Evolutionary conservation across 2,329 filamentous ascomycete species (phyloP), one percentile per base, ranked within the genome.

Genomic region (Gyromitra esculenta): DNA sequence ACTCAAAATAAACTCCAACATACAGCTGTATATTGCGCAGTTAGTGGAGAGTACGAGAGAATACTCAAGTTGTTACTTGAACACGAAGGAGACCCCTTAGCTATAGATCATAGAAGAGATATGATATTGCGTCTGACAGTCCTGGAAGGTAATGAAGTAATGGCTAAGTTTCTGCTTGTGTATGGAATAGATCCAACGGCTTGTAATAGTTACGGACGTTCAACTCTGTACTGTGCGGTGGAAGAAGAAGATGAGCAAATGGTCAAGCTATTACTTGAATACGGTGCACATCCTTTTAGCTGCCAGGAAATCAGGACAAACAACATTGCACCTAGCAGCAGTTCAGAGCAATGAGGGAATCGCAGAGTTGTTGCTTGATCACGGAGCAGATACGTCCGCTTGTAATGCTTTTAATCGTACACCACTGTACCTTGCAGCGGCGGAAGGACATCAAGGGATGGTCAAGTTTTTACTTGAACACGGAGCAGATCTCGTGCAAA

Each of bases 391-490:
- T 54, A 1, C 43, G 5, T 7, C 59, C 0, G 9, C 11, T 11
- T 11, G 39, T 6, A 43, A 57, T 48, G 18, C 31, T 15, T 7
- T 9, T 8, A 48, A 37, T 1, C n/a, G 1, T 18, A 48, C 48
- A 5, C 13, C 69, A 13, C 13, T 65, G 13, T 2, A 65, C 13
- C 31, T 13, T 39, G 60, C 60, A 5, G n/a, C 57, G 2, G 25
- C 45, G 13, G 37, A 43, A n/a, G 50, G 69, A 4, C 48, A 72
- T 25, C 48, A 39, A 5, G 37, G 13, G 8, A 39, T 74, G 13
- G 63, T 68, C 39, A 60, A 59, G 15, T 15, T 25, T 4, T 15
- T 74, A 43, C 25, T 54, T 11, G 54, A 62, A n/a, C 65, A 50
- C 0, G 52, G 45, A 5, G 41, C 60, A 8, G n/a, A 39, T 1